Base-by-base conservation (phyloP, 2,329 filamentous ascomycete genomes). In the Aspergillus sp. region DNA sequence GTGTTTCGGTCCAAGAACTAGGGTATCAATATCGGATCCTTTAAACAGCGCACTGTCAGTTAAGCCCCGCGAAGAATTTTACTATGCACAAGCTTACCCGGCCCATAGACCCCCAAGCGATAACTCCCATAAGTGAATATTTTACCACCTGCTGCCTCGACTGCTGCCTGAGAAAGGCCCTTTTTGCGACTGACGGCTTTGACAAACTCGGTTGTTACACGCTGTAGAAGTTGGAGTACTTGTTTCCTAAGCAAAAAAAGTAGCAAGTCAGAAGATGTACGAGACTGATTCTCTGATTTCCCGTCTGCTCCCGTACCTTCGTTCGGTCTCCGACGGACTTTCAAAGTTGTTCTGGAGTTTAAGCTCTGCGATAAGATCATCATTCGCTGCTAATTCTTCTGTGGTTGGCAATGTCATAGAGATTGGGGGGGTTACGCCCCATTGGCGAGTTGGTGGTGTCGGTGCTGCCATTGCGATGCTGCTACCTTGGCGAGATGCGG, bases 81-180 rank as follows among this genome's bases (percentile, higher is more conserved):
- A 4, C 2, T 6, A 40, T 3, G 20, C 30, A 11, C 33, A 30
- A 37, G 70, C 74, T 66, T 60, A 85, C 83, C 82, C 45, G 95
- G 95, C 5, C 93, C 93, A 74, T 90, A 96, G 22, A 98, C 95
- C 59, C 95, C 95, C 12, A 99, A 82, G 40, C 93, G 89, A 75
- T 93, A 99, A 76, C 95, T 98, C 63, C 95, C 95, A 74, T 95
- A 99, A 1, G 93, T 96, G 74, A 96, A 96, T 65, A 99, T 87
- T 78, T 93, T 95, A 63, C 93, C 95, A 53, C 93, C 90, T 5
- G 93, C 90, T 69, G 89, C 88, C 65, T 93, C 90, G 46, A 95
- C 84, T 46, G 95, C 84, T 33, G 87, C 86, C 44, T 90, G 85
- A 46, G 92, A 89, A 51, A 93, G 82, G 51, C 83, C 87, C 73